Evolutionary conservation across 345 rosid species (phyloP), one percentile per base, ranked within the genome.

Genomic region (Salix exigua): DNA sequence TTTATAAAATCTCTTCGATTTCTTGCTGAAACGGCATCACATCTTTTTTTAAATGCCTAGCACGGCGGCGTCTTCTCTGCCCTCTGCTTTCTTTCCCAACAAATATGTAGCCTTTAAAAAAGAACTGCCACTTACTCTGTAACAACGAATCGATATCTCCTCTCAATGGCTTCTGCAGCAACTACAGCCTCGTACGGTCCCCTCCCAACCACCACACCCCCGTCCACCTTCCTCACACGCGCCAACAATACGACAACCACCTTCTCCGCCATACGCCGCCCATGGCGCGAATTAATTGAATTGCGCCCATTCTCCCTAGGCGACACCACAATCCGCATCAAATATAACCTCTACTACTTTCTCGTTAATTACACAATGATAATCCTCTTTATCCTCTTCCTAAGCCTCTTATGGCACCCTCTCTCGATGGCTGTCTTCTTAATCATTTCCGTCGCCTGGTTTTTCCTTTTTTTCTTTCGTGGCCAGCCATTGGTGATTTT

Each of bases 351-450:
- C 71, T n/a, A 30, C 75, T 84, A 87, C 86, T 91, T 91, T 82
- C 87, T 92, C 71, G 90, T 88, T 31, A 89, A 91, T 79, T 89
- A 89, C 84, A 67, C 94, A 19, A 82, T 87, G 85, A 55, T 85
- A 74, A 71, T 80, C 78, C 87, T 88, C 70, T 61, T 66, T 23
- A 74, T 91, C 73, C 86, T 91, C 69, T 87, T 91, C 80, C 73
- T 86, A 63, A 88, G 92, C 85, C 91, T 91, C 65, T 81, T 91
- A 17, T 91, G 94, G 94, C 90, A 91, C 66, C 94, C 96, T 2
- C 3, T 86, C 77, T 87, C 94, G 11, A 74, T 91, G 87, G 87
- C 90, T 77, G 89, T 87, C 16, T 89, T 86, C 83, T 50, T 91
- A 31, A 61, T 80, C 70, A 79, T 87, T 66, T 83, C 81, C 79